A percentile compares a stretch with the other conserved stretches of the same genome.
Conservation (phyloP, 192 early-diverging fungal genomes). For the Obelidium mucronatum region DNA sequence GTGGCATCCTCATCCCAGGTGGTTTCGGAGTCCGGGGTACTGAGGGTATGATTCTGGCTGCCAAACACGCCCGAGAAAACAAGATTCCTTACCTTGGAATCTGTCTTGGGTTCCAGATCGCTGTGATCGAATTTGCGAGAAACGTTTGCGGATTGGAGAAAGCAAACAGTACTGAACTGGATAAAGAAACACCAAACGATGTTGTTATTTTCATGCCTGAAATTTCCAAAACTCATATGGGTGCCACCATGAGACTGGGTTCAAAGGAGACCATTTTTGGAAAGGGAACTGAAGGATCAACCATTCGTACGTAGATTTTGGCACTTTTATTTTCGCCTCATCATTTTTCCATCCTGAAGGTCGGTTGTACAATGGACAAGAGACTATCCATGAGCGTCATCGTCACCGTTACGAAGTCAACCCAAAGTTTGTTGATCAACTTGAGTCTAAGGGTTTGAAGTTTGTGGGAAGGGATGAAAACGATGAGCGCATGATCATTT, state of each 20-base stretch:
- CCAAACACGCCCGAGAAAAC: conserved; percentile 97
- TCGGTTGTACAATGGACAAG: conserved; percentile 62
- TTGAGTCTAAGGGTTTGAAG: conserved; percentile 82
- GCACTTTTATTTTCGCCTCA: neutral
- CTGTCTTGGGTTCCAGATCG: conserved; percentile 96
- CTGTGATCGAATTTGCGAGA: conserved; percentile 97
- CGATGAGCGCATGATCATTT: conserved; percentile 97
- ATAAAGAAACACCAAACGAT: conserved; percentile 66
- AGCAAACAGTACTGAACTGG: conserved; percentile 90
- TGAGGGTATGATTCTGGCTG: conserved; percentile 94
- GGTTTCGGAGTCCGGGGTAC: conserved; percentile 97
- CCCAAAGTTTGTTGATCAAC: conserved; percentile 74
- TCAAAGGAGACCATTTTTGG: conserved; percentile 76
- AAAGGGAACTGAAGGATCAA: conserved; percentile 64
- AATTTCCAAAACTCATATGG: conserved; percentile 88
- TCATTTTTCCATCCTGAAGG: neutral
- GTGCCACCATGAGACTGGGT: conserved; percentile 98
- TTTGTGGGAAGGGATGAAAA: conserved; percentile 96
- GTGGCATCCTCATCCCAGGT: conserved; percentile 96
- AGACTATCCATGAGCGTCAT: conserved; percentile 85
- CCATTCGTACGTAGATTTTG: conserved; percentile 55
- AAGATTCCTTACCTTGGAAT: conserved; percentile 97
- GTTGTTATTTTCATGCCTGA: conserved; percentile 99
- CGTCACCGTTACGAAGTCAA: conserved; percentile 99
- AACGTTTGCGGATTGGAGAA: conserved; percentile 82